Evolutionary conservation across 106 monocot genomes (phyloP).

Genomic region (Acanthochlamys bracteata): DNA sequence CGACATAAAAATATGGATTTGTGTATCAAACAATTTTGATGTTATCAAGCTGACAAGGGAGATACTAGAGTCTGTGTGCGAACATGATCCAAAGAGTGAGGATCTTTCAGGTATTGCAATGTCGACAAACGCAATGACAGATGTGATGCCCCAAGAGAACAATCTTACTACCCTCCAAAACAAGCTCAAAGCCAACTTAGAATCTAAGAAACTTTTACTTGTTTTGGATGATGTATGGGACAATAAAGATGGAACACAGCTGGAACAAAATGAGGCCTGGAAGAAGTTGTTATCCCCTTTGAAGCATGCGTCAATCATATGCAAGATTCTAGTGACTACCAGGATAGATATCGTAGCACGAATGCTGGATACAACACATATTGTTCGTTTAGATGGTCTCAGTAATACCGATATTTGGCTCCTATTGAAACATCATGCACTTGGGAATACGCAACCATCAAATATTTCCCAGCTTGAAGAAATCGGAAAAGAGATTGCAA

Average conservation of each 20-base stretch:
- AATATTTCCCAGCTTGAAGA: background rate
- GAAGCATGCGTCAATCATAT: background rate
- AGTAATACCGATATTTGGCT: background rate
- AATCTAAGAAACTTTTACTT: slow-evolving; percentile 13
- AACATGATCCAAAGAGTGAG: background rate
- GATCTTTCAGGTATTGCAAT: too few relatives aligned
- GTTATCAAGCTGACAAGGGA: slow-evolving; percentile 5
- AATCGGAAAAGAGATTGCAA: slow-evolving; percentile 6
- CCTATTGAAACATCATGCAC: slow-evolving; percentile 15
- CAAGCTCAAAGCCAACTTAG: slow-evolving; percentile 1
- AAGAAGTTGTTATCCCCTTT: slow-evolving; percentile 7
- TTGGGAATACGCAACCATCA: background rate
- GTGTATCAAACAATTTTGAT: slow-evolving; percentile 10
- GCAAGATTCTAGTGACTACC: slow-evolving; percentile 19
- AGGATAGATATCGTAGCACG: slow-evolving; percentile 3
- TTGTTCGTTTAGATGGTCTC: slow-evolving; percentile 3
- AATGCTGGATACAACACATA: background rate
- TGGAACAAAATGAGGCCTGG: background rate
- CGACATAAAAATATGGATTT: slow-evolving; percentile 24
- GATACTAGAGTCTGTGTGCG: slow-evolving; percentile 7
- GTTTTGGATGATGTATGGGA: slow-evolving; percentile 32
- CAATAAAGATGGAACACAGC: background rate
- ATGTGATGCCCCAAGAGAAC: background rate
- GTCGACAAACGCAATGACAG: background rate
- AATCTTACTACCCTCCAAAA: slow-evolving; percentile 18